phyloP scores from a whole-genome alignment of 805 yeast species.

The Metschnikowia dekortorum region DNA sequence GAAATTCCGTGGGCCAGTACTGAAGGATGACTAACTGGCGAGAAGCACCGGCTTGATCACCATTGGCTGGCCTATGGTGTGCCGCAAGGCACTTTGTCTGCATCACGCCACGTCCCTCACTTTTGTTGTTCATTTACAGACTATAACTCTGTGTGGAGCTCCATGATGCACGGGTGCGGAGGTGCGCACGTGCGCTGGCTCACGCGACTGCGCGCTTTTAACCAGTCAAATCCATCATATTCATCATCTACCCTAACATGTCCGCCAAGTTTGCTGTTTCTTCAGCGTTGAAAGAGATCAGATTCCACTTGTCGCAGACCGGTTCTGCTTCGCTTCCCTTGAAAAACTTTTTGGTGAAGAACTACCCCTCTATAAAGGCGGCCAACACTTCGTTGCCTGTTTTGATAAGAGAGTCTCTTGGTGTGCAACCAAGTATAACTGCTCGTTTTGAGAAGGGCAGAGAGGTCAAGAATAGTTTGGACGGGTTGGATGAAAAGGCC shows the following conservation, averaged over 20 bases:
- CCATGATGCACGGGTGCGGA: too few species aligned
- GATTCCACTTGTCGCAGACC: conserved; percentile 79
- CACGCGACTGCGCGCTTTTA: conserved; percentile 10
- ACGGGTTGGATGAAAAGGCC: conserved; percentile 44
- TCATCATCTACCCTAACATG: conserved; percentile 20
- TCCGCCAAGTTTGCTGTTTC: conserved; percentile 41
- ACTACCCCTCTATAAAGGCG: conserved; percentile 61
- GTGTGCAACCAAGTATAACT: conserved; percentile 67
- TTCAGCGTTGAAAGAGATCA: conserved; percentile 66
- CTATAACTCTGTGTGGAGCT: too few species aligned
- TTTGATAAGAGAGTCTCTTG: conserved; percentile 71
- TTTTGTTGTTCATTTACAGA: too few species aligned
- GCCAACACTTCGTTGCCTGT: conserved; percentile 66
- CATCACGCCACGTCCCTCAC: too few species aligned
- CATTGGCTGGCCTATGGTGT: too few species aligned
- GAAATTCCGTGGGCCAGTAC: too few species aligned
- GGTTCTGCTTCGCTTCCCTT: conserved; percentile 66
- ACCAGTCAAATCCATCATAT: conserved; percentile 15
- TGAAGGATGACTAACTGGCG: too few species aligned
- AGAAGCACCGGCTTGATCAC: too few species aligned
- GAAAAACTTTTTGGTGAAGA: conserved; percentile 56
- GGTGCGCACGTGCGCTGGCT: conserved; percentile 1
- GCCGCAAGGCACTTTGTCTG: too few species aligned
- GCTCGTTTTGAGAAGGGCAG: conserved; percentile 45
- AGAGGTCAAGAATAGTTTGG: conserved; percentile 36